Evolutionary conservation across 768 basidiomycete genomes (phyloP), one percentile per base, ranked within the genome.

Genomic region (Crepidotus variabilis): DNA sequence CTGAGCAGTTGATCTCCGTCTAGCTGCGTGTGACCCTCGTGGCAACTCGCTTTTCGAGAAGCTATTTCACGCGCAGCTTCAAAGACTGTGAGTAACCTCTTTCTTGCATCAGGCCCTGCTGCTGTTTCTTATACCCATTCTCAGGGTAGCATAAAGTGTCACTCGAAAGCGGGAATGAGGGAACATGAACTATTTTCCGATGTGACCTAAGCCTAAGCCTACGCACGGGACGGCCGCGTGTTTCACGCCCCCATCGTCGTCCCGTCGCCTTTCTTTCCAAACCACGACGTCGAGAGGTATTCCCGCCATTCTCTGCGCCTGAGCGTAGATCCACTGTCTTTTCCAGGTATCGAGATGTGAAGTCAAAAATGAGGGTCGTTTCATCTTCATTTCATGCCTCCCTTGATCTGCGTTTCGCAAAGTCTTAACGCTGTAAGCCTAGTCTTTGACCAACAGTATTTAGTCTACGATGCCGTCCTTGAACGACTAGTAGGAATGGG

Each of bases 21-120:
- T 55, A 59, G 47, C 52, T 55, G 63, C 66, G 60, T 67, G 66
- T 56, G 47, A 34, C 56, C 66, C 66, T 63, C 66, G 60, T 67
- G 64, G 55, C 54, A 39, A 47, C 51, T 34, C 28, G 52, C 36
- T 50, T 50, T 50, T 51, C 50, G 28, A 43, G 39, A 20, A 43
- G 14, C 39, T 43, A 14, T 43, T 43, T 20, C 39, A 43, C 39
- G 39, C 39, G 39, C 39, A 43, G 39, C 18, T 20, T 14, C 13
- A 16, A 20, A 43, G 39, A 3, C 39, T 14, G 54, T 54, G 48
- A 24, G 47, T 23, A 34, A n/a, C 50, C 46, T 28, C 48, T 33
- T 20, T 20, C 28, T 20, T 43, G 13, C 39, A 43, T 16, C 39
- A 20, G 14, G 18, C 13, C 11, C 39, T 43, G 39, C 39, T 43